Conservation (phyloP, 208 protist genomes). For the Wallacemonas sp. region DNA sequence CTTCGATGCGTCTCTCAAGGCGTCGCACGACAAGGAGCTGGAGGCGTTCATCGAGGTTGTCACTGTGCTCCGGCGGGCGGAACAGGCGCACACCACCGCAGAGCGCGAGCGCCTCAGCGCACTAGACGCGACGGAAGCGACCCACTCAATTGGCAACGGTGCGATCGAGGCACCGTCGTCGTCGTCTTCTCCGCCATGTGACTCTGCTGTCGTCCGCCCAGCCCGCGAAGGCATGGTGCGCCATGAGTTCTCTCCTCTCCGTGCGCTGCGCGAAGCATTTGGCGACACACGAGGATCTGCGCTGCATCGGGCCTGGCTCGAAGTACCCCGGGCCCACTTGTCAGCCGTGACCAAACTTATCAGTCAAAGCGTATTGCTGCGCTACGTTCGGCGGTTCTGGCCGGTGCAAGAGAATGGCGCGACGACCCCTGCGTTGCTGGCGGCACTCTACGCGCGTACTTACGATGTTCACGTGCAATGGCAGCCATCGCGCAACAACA, state of each 20-base stretch:
- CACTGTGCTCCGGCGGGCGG: slow-evolving; percentile 4
- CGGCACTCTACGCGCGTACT: not conserved
- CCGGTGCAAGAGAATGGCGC: not conserved
- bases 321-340: slow-evolving; percentile 32
- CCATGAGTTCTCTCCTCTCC: slow-evolving; percentile 17
- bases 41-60: slow-evolving; percentile 15
- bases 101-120: not conserved
- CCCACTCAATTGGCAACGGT: not conserved
- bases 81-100: not conserved
- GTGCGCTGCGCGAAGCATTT: slow-evolving; percentile 14
- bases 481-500: too few species aligned
- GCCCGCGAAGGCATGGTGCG: not conserved
- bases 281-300: slow-evolving; percentile 38
- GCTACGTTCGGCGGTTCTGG: slow-evolving; percentile 12
- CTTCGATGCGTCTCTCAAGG: slow-evolving; percentile 2
- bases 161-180: too few species aligned
- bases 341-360: not conserved
- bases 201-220: not conserved
- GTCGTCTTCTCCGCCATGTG: too few species aligned
- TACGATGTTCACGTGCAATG: slow-evolving; percentile 75
- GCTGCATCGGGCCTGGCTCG: slow-evolving; percentile 51
- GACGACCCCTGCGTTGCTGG: not conserved
- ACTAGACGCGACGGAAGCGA: not conserved
- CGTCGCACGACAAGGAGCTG: not conserved
- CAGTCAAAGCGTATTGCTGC: slow-evolving; percentile 12